A percentile compares a stretch with the other conserved stretches of the same genome.
These are phyloP conservation scores for Trichodelitschia bisporula DNA, from an alignment of 495 filamentous ascomycete species.

Conservation along the genomic window DNA sequence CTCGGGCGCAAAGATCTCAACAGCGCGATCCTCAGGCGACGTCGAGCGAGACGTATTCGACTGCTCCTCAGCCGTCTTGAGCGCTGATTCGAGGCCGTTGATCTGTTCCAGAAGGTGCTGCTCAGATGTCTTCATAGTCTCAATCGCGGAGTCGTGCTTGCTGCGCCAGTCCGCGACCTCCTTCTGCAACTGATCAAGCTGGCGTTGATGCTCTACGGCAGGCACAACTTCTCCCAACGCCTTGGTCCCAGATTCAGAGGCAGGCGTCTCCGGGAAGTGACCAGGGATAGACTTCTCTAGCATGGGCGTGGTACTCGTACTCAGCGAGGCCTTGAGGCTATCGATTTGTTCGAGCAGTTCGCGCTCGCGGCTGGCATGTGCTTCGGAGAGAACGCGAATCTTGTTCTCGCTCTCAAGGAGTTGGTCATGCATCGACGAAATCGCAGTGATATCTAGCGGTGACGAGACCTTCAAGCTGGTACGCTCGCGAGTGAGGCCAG, in stretches of 20 bases:
- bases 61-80: constrained; percentile 16
- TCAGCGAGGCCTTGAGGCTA: constrained; percentile 27
- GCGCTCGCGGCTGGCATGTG: constrained; percentile 44
- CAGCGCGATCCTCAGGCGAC: constrained; percentile 9
- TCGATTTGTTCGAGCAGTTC: constrained; percentile 46
- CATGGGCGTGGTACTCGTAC: background rate
- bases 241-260: constrained; percentile 6
- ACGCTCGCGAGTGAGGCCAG: constrained; percentile 74
- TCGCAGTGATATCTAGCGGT: constrained; percentile 77
- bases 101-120: constrained; percentile 46
- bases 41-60: constrained; percentile 10
- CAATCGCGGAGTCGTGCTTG: constrained; percentile 45
- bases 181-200: constrained; percentile 29
- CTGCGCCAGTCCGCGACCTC: constrained; percentile 53
- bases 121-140: constrained; percentile 51
- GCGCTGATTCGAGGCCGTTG: constrained; percentile 35
- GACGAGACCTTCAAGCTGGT: constrained; percentile 62
- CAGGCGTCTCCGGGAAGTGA: constrained; percentile 8
- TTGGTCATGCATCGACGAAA: constrained; percentile 71
- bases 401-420: constrained; percentile 63
- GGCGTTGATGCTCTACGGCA: background rate
- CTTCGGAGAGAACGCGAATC: constrained; percentile 47
- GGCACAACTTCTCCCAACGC: constrained; percentile 10
- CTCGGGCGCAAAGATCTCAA: constrained; percentile 23
- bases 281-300: constrained; percentile 6